Base-by-base conservation (phyloP, 305 asterid species). In the Ajuga reptans region DNA sequence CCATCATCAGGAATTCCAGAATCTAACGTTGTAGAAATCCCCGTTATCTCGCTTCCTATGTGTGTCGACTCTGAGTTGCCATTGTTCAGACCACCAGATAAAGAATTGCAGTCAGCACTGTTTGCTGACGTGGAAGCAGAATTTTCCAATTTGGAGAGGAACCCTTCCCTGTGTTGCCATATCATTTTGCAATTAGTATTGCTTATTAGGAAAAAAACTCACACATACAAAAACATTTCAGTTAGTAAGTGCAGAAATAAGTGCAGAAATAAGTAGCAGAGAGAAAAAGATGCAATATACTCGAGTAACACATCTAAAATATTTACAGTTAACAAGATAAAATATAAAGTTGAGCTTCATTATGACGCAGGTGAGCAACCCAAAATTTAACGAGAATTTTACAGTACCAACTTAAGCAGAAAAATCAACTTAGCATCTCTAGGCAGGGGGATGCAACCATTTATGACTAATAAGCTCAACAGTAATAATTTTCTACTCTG, bases 91-190 rank as follows among this genome's bases (percentile, higher is more conserved):
- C 73, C 80, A 55, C 49, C 55, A 15, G 9, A 56, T 41, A 70
- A 66, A 33, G 82, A 74, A 74, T 74, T 81, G 12, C 57, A 49
- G 63, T 80, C 82, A 14, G 74, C 71, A 65, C 34, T 76, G 72
- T 79, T 72, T 55, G 58, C 70, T 21, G 84, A 75, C 45, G 75
- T 65, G 43, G 76, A 68, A 62, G 78, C 76, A 57, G 80, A 77
- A 56, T 58, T 75, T 57, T 79, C 90, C 78, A 89, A 64, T 81
- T 85, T 88, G 69, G 94, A 90, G 70, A 88, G 79, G 69, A 88
- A 88, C 24, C 87, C 97, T 77, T 88, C 96, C 85, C 97, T 91
- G 84, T 42, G 73, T 66, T 11, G 9, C 60, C 61, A 69, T 18
- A 62, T 34, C 29, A 36, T 27, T 3, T 3, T 31, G 36, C 36